Base-by-base conservation (phyloP, 164 flowering plant species). In the Magnolia changhungtana region DNA sequence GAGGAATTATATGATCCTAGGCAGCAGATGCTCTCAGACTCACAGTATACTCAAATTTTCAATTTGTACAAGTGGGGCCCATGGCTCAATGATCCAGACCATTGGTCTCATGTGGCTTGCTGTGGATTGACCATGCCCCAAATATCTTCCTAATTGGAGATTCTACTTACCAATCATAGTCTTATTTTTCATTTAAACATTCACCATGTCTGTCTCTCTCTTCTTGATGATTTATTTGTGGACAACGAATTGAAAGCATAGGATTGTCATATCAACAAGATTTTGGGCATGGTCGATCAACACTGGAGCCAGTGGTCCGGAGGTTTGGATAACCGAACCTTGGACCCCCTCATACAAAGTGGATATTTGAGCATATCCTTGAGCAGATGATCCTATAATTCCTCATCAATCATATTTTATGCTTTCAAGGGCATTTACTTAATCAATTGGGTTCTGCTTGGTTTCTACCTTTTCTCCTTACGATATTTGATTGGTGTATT, bases 401-500 rank as follows among this genome's bases (percentile, higher is more conserved):
- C 61, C 61, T 16, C 9, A 2, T 7, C 13, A 16, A 55, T 55
- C 45, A 55, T 55, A 16, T 16, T 55, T 55, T 37, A 11, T 55
- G 18, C 61, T 55, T 55, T 55, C 11, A 55, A 11, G 13, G 61
- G 13, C 18, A 10, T 55, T 55, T 21, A 5, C 4, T 27, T 23
- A 45, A 69, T 31, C 21, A 29, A 37, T 69, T 31, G n/a, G 72
- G 7, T 24, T 37, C 16, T 31, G 18, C 16, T 69, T 31, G 29
- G 3, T 69, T 31, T 31, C 19, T 2, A 1, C 16, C 31, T 66
- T 23, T 66, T 21, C 37, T 24, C 3, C 31, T 9, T 66, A 11
- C 8, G 13, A 63, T 37, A 18, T 16, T 71, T 8, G 29, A 7
- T 72, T 7, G 63, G 21, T 45, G 66, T 55, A 19, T 84, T 86